Percentiles rank a stretch among this genome's conserved stretches.
Conservation (phyloP, 2,329 filamentous ascomycete genomes). For the Aspergillus thermomutatus region DNA sequence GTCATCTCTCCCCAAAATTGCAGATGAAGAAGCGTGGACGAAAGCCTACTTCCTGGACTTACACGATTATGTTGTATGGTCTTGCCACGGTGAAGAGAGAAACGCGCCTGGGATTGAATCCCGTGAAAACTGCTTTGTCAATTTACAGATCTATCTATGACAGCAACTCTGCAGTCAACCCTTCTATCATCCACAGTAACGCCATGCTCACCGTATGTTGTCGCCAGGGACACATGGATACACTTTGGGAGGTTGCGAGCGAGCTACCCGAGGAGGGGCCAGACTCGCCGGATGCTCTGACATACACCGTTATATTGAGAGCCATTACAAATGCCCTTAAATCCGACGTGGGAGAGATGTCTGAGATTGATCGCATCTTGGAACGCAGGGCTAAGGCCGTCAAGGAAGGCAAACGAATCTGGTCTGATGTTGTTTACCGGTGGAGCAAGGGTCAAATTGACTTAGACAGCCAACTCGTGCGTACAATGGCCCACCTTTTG, state of each 20-base stretch:
- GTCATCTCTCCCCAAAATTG: conserved; percentile 5
- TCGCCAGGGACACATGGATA: conserved; percentile 70
- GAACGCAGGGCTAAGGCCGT: conserved; percentile 45
- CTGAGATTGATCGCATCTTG: conserved; percentile 25
- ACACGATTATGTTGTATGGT: conserved; percentile 76
- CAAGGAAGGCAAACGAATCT: conserved; percentile 68
- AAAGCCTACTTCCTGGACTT: conserved; percentile 76
- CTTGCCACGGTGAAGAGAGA: conserved; percentile 59
- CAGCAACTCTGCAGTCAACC: conserved; percentile 61
- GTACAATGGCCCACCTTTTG: conserved; percentile 77
- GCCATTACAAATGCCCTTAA: conserved; percentile 58
- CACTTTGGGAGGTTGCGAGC: conserved; percentile 72
- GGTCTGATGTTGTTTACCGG: conserved; percentile 73
- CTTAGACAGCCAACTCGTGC: conserved; percentile 76
- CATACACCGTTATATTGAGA: conserved; percentile 81
- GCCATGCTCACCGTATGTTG: conserved; percentile 81
- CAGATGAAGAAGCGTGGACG: conserved; percentile 94
- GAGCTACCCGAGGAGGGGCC: conserved; percentile 63
- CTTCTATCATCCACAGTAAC: conserved; percentile 81
- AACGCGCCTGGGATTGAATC: conserved; percentile 43
- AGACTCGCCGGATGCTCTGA: conserved; percentile 64
- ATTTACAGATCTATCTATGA: conserved; percentile 74
- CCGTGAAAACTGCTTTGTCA: conserved; percentile 65
- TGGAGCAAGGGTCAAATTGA: conserved; percentile 69
- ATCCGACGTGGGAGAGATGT: conserved; percentile 26